Evolutionary conservation across 2,329 filamentous ascomycete genomes (phyloP).

Genomic region (Fusarium nygamai): DNA sequence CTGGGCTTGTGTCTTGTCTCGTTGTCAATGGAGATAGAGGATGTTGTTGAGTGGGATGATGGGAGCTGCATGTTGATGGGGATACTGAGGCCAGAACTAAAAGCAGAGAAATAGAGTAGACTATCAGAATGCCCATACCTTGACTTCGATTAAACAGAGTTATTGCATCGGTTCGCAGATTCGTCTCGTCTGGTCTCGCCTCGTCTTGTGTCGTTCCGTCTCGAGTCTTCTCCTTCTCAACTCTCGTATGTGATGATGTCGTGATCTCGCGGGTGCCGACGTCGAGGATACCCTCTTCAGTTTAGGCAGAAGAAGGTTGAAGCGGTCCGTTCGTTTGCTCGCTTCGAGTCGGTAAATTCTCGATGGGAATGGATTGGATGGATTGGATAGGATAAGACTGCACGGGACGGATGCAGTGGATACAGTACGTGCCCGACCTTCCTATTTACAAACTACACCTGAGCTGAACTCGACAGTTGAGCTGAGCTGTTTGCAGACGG

Average conservation of each 20-base stretch:
- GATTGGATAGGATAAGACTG: slow-evolving; percentile 35
- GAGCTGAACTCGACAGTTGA: slow-evolving; percentile 14
- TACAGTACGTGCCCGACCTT: slow-evolving; percentile 36
- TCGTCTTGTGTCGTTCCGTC: background rate
- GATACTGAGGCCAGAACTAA: slow-evolving; percentile 19
- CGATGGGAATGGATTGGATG: slow-evolving; percentile 29
- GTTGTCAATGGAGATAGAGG: slow-evolving; percentile 29
- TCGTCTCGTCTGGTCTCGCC: slow-evolving; percentile 6
- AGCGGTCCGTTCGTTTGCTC: slow-evolving; percentile 34
- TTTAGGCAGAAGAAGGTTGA: slow-evolving; percentile 42
- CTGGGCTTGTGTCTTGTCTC: slow-evolving; percentile 25
- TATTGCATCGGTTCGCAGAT: slow-evolving; percentile 11
- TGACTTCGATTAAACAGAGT: background rate
- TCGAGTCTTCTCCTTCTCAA: slow-evolving; percentile 5
- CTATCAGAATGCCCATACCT: slow-evolving; percentile 13
- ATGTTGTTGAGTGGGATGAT: slow-evolving; percentile 23
- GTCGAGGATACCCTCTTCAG: slow-evolving; percentile 18
- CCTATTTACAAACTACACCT: slow-evolving; percentile 32
- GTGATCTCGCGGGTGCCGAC: slow-evolving; percentile 34
- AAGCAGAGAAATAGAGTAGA: background rate
- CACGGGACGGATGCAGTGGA: slow-evolving; percentile 35
- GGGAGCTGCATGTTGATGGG: slow-evolving; percentile 24
- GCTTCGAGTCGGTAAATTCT: slow-evolving; percentile 41
- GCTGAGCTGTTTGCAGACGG: slow-evolving; percentile 20
- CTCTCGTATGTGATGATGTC: slow-evolving; percentile 18